A percentile compares a stretch with the other conserved stretches of the same genome.
Conservation (phyloP, 202 grass and related monocot species). For the Dendrocalamus latiflorus region DNA sequence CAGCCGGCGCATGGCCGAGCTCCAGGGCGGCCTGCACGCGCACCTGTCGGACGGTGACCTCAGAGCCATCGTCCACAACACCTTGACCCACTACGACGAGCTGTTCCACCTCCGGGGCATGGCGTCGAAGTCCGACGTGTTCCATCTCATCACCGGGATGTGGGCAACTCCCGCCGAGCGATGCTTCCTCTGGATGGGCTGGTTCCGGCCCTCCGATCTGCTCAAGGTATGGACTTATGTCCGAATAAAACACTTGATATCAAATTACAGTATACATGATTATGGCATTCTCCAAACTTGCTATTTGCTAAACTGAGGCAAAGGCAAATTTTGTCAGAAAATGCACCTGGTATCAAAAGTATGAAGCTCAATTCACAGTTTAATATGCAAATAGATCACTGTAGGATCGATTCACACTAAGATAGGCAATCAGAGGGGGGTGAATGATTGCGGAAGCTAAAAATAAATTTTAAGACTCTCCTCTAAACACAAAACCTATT, state of each 20-base stretch:
- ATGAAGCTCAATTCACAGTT: neutral
- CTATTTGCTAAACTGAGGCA: neutral
- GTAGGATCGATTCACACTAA: too few species aligned
- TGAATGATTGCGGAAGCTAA: too few species aligned
- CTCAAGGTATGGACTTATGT: slow-evolving; percentile 48
- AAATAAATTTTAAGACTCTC: too few species aligned
- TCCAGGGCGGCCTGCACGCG: slow-evolving; percentile 48
- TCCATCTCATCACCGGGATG: slow-evolving; percentile 74
- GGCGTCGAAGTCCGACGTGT: slow-evolving; percentile 56
- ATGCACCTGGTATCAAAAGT: neutral
- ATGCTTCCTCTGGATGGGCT: slow-evolving; percentile 88
- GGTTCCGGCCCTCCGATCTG: slow-evolving; percentile 79
- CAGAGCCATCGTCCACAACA: slow-evolving; percentile 54
- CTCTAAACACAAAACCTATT: too few species aligned
- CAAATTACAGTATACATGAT: neutral
- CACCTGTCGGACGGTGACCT: slow-evolving; percentile 59
- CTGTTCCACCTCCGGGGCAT: slow-evolving; percentile 58
- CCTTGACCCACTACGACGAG: slow-evolving; percentile 59
- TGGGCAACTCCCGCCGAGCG: slow-evolving; percentile 66
- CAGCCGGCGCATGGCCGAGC: slow-evolving; percentile 46
- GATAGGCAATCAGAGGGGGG: too few species aligned
- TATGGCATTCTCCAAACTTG: neutral
- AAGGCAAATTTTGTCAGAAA: neutral
- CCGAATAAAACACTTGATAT: neutral
- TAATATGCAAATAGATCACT: neutral